Evolutionary conservation across 2,329 filamentous ascomycete species (phyloP), one percentile per base, ranked within the genome.

Genomic region (Sphaerostilbella broomeana): DNA sequence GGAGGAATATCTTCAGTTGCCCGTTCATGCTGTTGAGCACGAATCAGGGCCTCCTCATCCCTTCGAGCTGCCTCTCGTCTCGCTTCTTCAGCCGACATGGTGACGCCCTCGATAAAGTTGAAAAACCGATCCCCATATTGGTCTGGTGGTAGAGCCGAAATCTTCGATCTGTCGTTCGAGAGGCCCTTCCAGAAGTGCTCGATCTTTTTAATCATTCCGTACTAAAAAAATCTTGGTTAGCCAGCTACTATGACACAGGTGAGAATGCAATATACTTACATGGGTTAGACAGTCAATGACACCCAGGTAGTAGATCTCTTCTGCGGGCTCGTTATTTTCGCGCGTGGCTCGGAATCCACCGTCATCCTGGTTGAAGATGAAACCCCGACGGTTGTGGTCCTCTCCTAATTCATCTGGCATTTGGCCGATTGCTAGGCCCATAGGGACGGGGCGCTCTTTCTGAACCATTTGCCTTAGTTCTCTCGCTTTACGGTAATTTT

Each of bases 231-330:
- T n/a, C 40, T 19, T 2, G 2, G 36, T 42, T 38, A 47, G 38
- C 34, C 54, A 61, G 56, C n/a, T n/a, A n/a, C n/a, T n/a, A n/a
- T n/a, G n/a, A n/a, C n/a, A n/a, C n/a, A n/a, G n/a, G n/a, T n/a
- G n/a, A n/a, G n/a, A n/a, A n/a, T n/a, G n/a, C n/a, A n/a, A n/a
- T n/a, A n/a, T 38, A 77, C 86, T 78, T 74, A 94, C 88, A 61
- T 95, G 87, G 53, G 92, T 98, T 54, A 98, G 70, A 62, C 92
- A 98, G 64, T 98, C 92, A 61, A 98, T 98, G 53, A 98, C 94
- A 24, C 92, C 94, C 6, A 98, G 77, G 59, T 98, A 98, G 63
- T 98, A 98, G 28, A 98, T 88, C 63, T 95, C 87, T 39, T 95
- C 86, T 2, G 84, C 89, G 2, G 85, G 79, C 12, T 70, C 67